These are phyloP conservation scores for Erodium maritimum DNA, from an alignment of 345 rosid genomes.

Conservation along the genomic window DNA sequence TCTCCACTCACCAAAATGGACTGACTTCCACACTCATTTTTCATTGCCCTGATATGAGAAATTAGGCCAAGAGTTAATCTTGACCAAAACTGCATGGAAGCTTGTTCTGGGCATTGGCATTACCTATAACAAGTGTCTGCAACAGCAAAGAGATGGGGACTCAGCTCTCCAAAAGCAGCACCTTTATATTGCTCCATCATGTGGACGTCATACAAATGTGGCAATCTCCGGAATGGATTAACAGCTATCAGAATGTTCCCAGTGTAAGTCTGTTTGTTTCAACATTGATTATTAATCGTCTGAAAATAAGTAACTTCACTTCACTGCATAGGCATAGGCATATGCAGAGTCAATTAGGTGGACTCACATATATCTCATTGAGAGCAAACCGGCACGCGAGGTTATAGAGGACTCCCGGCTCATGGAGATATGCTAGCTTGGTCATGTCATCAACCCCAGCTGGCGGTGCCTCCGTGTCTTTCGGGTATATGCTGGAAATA, in stretches of 20 bases:
- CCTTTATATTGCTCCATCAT: slow-evolving; percentile 88
- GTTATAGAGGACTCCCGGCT: slow-evolving; percentile 89
- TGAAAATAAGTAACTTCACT: too few species aligned
- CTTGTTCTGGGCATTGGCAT: neutral
- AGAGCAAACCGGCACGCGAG: slow-evolving; percentile 65
- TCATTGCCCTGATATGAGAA: slow-evolving; percentile 42
- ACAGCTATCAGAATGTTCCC: slow-evolving; percentile 96
- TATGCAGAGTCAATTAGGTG: neutral
- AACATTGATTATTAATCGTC: neutral
- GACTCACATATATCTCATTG: slow-evolving; percentile 80
- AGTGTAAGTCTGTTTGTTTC: slow-evolving; percentile 63
- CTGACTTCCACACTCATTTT: slow-evolving; percentile 56
- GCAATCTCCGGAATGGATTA: slow-evolving; percentile 77
- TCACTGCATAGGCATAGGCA: too few species aligned
- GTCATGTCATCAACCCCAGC: slow-evolving; percentile 99
- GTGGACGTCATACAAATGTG: slow-evolving; percentile 71
- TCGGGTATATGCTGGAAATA: slow-evolving; percentile 46
- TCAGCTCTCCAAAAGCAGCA: slow-evolving; percentile 69
- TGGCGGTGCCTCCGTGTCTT: slow-evolving; percentile 82
- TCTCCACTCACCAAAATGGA: slow-evolving; percentile 75
- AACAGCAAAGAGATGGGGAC: slow-evolving; percentile 86
- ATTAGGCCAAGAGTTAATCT: neutral
- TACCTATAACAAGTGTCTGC: neutral
- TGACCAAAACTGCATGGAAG: neutral
- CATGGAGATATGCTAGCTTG: slow-evolving; percentile 83